Evolutionary conservation across 2,329 filamentous ascomycete genomes (phyloP), one percentile per base, ranked within the genome.

Genomic region (Aquanectria penicillioides): DNA sequence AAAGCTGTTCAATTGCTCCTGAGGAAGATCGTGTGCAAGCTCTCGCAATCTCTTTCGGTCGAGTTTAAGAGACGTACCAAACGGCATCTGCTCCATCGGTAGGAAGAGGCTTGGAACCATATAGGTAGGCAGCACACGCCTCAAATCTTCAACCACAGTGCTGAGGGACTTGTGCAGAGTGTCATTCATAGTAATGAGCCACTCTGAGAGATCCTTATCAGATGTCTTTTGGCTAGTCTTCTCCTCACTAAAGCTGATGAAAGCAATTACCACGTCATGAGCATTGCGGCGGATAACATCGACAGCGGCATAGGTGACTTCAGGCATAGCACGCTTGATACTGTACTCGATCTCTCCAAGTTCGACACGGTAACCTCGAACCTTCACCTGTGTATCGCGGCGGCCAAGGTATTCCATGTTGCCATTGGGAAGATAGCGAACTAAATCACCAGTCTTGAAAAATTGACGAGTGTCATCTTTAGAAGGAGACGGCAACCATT

Each of bases 371-470:
- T 74, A 65, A 6, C 73, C 72, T 18, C 71, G 65, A 8, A 75
- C 63, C 57, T 74, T 74, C 48, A 72, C 57, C 29, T 74, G 71
- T 8, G 54, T 47, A 15, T 74, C 72, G 0, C 68, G 65, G 9
- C 72, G 66, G 2, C 69, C 69, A 6, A 73, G 57, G 44, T 71
- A 73, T 26, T 72, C 70, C 2, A 74, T 31, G 3, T 62, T 41
- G 1, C 66, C 65, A 51, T 72, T 69, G 0, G 59, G 58, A 0
- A 68, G 49, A 22, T 57, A 67, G 0, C 71, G 67, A 5, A 61
- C 69, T n/a, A 52, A 50, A 23, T 74, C 72, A 2, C 72, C 72
- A 0, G 71, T 74, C 17, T 54, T 79, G 64, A 82, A 84, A 10
- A 63, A 51, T 10, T 43, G 36, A 5, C 41, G 31, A 10, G 17